Evolutionary conservation across 2,329 filamentous ascomycete species (phyloP).

Genomic region (Cladophialophora carrionii): DNA sequence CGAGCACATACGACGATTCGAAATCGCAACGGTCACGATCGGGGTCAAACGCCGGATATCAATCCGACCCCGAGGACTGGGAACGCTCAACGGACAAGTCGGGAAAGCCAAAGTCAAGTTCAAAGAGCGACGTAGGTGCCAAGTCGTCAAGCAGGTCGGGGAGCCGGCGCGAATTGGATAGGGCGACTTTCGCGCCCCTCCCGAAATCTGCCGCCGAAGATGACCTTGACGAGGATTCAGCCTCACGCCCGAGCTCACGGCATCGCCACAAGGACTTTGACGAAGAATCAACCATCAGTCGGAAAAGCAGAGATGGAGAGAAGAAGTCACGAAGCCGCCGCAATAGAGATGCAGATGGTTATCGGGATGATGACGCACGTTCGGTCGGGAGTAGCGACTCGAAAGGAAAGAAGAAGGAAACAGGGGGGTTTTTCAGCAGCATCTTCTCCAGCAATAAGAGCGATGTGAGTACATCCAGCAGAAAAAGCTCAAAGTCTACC

Average conservation of each 20-base stretch:
- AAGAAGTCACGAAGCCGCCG: slow-evolving; percentile 42
- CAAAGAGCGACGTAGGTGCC: slow-evolving; percentile 28
- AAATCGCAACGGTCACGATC: slow-evolving; percentile 12
- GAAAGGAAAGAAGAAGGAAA: slow-evolving; percentile 41
- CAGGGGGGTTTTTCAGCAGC: slow-evolving; percentile 44
- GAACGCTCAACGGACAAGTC: slow-evolving; percentile 22
- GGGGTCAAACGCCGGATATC: slow-evolving; percentile 19
- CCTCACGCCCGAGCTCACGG: slow-evolving; percentile 43
- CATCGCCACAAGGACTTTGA: slow-evolving; percentile 44
- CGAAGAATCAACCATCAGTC: slow-evolving; percentile 43
- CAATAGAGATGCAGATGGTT: slow-evolving; percentile 38
- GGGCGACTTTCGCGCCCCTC: slow-evolving; percentile 14
- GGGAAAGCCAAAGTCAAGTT: slow-evolving; percentile 16
- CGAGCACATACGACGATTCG: slow-evolving; percentile 21
- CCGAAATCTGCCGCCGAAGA: slow-evolving; percentile 33
- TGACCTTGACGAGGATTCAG: slow-evolving; percentile 38
- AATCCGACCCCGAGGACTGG: slow-evolving; percentile 34
- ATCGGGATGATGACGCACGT: slow-evolving; percentile 30
- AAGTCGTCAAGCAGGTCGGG: slow-evolving; percentile 9
- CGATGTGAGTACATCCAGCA: slow-evolving; percentile 36
- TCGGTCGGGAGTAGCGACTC: slow-evolving; percentile 25
- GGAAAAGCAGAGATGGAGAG: slow-evolving; percentile 42
- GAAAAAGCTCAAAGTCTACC: slow-evolving; percentile 41
- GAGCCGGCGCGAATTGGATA: slow-evolving; percentile 3
- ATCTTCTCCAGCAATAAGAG: slow-evolving; percentile 42